These are phyloP conservation scores for Cryptococcus deneoformans DNA, from an alignment of 1,284 basidiomycete species.

Conservation along the genomic window DNA sequence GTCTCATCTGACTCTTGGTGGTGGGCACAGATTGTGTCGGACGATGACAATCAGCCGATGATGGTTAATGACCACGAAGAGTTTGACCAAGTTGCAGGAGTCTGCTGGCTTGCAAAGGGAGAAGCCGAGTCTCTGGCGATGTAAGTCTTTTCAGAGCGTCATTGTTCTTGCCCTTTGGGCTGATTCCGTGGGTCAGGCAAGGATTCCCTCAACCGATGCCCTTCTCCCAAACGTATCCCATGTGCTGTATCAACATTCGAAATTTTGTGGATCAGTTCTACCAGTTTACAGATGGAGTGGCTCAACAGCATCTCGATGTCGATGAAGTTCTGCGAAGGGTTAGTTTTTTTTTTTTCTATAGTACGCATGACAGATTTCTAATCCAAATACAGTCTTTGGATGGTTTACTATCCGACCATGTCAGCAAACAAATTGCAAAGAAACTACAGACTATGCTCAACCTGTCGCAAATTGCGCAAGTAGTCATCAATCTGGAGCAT, in stretches of 20 bases:
- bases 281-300: conserved; percentile 91
- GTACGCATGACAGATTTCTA: background rate
- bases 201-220: conserved; percentile 75
- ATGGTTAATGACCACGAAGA: conserved; percentile 70
- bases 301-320: conserved; percentile 85
- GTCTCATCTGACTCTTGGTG: conserved; percentile 2
- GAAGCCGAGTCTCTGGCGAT: conserved; percentile 63
- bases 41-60: conserved; percentile 94
- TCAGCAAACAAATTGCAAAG: conserved; percentile 72
- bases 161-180: background rate
- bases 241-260: conserved; percentile 95
- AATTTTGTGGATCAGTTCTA: conserved; percentile 95
- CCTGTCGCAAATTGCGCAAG: conserved; percentile 91
- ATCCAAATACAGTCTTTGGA: conserved; percentile 68
- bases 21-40: conserved; percentile 65
- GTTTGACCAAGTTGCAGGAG: conserved; percentile 70
- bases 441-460: conserved; percentile 69
- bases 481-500: conserved; percentile 90
- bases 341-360: conserved; percentile 6
- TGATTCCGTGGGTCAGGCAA: conserved; percentile 52
- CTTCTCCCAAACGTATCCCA: conserved; percentile 93
- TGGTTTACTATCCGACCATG: conserved; percentile 73
- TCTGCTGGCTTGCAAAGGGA: conserved; percentile 76
- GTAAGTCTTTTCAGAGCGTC: conserved; percentile 52
- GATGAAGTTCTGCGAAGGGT: conserved; percentile 90